Base-by-base conservation (phyloP, 2,329 filamentous ascomycete species). In the Fusarium paranaense region DNA sequence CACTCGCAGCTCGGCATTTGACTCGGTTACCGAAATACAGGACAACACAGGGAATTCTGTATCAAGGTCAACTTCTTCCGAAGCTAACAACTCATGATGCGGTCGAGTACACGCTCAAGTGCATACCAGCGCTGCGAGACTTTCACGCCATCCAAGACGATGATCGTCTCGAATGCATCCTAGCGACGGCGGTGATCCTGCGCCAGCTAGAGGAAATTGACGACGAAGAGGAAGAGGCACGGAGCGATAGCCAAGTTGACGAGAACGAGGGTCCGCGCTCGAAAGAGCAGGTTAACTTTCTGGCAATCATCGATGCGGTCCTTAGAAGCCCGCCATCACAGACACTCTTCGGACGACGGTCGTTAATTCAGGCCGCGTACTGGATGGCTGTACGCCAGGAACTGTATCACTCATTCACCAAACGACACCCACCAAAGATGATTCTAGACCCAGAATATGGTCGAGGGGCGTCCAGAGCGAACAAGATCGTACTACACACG, bases 321-420 rank as follows among this genome's bases (percentile, higher is more conserved):
- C 62, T 85, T 18, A 72, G 83, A 33, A 83, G 82, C 50, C 80
- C 81, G 4, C 81, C 82, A 2, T 82, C 82, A 2, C 78, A 81
- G 60, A 78, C 81, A 20, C 78, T 83, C n/a, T 83, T 84, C 38
- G 79, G 80, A 1, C 79, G 78, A 27, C 73, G 82, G 35, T 80
- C 81, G 27, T 75, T 85, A 16, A 81, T 83, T 60, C 83, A 83
- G 47, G 83, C 83, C 1, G 80, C 83, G 8, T 85, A 85, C 63
- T 85, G 83, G 83, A 84, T 85, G 79, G 83, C 83, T 3, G 76
- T 85, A 22, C 64, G 83, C 32, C 83, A 85, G 62, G 83, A 85
- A 47, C 83, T 85, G 5, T 85, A 83, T 65, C 82, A 85, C 58
- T 84, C 83, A 0, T 83, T 85, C 40, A 85, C 82, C 3, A 80